Base-by-base conservation (phyloP, 495 filamentous ascomycete genomes). In the Aspergillus sclerotiicarbonarius region DNA sequence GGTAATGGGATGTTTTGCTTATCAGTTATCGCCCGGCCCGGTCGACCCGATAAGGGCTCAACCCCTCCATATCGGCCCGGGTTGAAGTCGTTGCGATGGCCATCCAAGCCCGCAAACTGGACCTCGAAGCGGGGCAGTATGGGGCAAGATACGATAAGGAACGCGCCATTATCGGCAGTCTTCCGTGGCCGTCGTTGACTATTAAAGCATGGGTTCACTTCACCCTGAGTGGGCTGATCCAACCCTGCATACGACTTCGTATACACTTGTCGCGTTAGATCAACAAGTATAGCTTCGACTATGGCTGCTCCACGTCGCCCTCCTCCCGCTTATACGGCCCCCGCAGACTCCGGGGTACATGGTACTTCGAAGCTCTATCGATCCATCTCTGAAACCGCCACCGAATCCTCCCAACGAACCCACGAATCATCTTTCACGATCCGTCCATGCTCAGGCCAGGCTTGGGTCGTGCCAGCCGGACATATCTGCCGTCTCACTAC, bases 401-500 rank as follows among this genome's bases (percentile, higher is more conserved):
- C 65, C 15, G 60, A 65, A 32, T 51, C 68, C 7, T 61, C 70
- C 46, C 71, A 73, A 7, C 71, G 76, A 19, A 53, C 58, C 1
- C 57, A 68, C 1, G 67, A 70, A 48, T 68, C 69, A 15, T 73
- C 70, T 2, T 79, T 79, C 48, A 75, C 67, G 9, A 69, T 79
- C 45, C 69, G 67, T 16, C 75, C 76, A 53, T 73, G 85, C 39
- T 86, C 84, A 1, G 86, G 85, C 4, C 77, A 80, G 45, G 86
- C 86, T 0, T 90, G 85, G 84, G 73, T 80, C 18, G 85, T 85
- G 0, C 77, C 79, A 18, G 71, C 81, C 9, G 87, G 85, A 13
- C 79, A 82, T 46, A 77, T 93, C 57, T 82, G 89, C 53, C 83
- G 85, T 4, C 77, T 93, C 52, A 87, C 84, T 18, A 91, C 89